Evolutionary conservation across 2,329 filamentous ascomycete genomes (phyloP), one percentile per base, ranked within the genome.

Genomic region (Cladosporium sp.): DNA sequence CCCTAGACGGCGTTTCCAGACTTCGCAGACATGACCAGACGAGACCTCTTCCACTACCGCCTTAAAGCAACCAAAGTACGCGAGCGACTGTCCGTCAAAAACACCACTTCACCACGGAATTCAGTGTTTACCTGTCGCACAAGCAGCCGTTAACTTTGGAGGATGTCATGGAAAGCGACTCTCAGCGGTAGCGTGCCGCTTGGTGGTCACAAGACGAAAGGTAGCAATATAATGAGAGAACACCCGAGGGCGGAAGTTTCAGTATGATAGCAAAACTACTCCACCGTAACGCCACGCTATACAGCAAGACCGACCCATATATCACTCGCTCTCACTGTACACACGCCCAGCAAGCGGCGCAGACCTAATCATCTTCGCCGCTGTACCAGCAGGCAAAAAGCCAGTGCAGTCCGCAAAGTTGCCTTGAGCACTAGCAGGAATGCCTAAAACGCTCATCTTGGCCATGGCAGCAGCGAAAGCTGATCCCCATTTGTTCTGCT

Each of bases 401-500:
- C 21, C 21, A 4, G 70, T 72, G 49, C 71, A 72, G 53, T 72
- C 70, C 2, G 67, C 56, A 21, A 72, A 72, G 21, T 50, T 58
- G 14, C 26, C 46, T 5, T 65, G 64, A 8, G 40, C 53, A n/a
- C 52, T 62, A 5, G 57, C 29, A 11, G 70, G 69, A 56, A 72
- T 70, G 8, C 71, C 71, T 50, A 71, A 64, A 21, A 71, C 44
- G 53, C 70, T 71, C 65, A 72, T 29, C 58, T 68, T 69, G 11
- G 59, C 31, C 69, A 72, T 71, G 18, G 68, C 69, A 21, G 58
- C 56, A 5, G 66, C 50, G 46, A 71, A 71, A 21, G 62, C 67
- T 11, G 55, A 46, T 31, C 63, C 64, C 70, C 65, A 71, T 14
- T 62, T 52, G 49, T 33, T 67, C 40, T 52, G 35, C 46, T 63